Base-by-base conservation (phyloP, 225 moss, liverwort and hornwort species). In the Rhytidiadelphus loreus region DNA sequence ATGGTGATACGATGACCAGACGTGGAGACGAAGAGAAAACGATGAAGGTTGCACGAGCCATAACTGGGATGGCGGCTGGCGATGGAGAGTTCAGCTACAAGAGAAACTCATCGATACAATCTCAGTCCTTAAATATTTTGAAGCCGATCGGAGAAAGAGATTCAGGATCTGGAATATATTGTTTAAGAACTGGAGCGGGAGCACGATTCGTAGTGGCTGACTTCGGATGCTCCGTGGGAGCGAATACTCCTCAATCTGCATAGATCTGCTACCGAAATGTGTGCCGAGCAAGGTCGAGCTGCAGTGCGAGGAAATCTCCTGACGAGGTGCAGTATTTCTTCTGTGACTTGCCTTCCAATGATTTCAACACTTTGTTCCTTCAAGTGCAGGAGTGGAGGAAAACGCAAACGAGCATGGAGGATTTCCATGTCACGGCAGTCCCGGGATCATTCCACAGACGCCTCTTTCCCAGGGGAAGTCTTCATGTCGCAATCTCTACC, bases 391-490 rank as follows among this genome's bases (percentile, higher is more conserved):
- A 63, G 8, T 63, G 63, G 32, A 32, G 63, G 2, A 63, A 63
- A 32, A 17, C 32, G 4, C 63, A 63, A 32, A 17, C 32, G 17
- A 32, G 63, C 63, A 63, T 63, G 63, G 63, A 32, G 17, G 32
- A 32, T 17, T 63, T 63, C 63, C 32, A 32, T 63, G 63, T 16
- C 63, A 63, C 63, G 8, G 63, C 91, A 64, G 91, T 92, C 71
- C 80, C 92, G 13, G 94, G 93, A 71, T 88, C 90, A 9, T 92
- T 91, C 88, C 87, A 92, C 15, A 74, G 80, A 35, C 88, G 92
- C 59, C 86, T 93, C 53, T 89, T 93, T 73, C 90, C 93, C 33
- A 12, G 63, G 15, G 15, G 59, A 53, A 92, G 90, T 43, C 84
- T 95, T 22, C 88, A 93, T 81, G 85, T 93, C 24, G 88, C 78